Conservation (phyloP, 768 basidiomycete genomes). For the Tylopilus intermedius region DNA sequence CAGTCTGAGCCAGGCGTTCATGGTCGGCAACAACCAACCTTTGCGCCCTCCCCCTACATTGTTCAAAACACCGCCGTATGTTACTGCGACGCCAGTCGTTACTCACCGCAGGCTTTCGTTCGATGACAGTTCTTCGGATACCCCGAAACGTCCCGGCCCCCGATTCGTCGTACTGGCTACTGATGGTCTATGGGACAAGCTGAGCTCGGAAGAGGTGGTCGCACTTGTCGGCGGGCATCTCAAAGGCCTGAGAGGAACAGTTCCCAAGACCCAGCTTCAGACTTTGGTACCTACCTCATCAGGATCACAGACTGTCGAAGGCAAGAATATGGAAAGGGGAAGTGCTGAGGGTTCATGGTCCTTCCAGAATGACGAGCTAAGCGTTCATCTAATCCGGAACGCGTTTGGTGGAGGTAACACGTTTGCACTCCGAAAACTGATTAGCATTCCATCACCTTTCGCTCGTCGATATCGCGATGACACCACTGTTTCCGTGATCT, state of each 20-base stretch:
- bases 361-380: constrained; percentile 74
- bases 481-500: constrained; percentile 77
- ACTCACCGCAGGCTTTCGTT: constrained; percentile 69
- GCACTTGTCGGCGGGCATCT: constrained; percentile 81
- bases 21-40: constrained; percentile 54
- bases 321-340: constrained; percentile 46
- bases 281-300: constrained; percentile 49
- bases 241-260: constrained; percentile 58
- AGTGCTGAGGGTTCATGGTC: constrained; percentile 55
- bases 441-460: constrained; percentile 81
- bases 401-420: constrained; percentile 85
- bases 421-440: constrained; percentile 46
- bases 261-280: constrained; percentile 56
- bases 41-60: constrained; percentile 56
- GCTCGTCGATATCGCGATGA: constrained; percentile 81
- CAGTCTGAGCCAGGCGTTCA: constrained; percentile 62
- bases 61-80: constrained; percentile 90
- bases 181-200: constrained; percentile 74
- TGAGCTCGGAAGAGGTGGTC: constrained; percentile 81
- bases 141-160: constrained; percentile 24
- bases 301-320: constrained; percentile 55
- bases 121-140: constrained; percentile 24
- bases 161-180: constrained; percentile 89
- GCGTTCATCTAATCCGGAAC: constrained; percentile 83
- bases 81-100: constrained; percentile 77